Base-by-base conservation (phyloP, 306 rosid species). In the Trifolium dubium region DNA sequence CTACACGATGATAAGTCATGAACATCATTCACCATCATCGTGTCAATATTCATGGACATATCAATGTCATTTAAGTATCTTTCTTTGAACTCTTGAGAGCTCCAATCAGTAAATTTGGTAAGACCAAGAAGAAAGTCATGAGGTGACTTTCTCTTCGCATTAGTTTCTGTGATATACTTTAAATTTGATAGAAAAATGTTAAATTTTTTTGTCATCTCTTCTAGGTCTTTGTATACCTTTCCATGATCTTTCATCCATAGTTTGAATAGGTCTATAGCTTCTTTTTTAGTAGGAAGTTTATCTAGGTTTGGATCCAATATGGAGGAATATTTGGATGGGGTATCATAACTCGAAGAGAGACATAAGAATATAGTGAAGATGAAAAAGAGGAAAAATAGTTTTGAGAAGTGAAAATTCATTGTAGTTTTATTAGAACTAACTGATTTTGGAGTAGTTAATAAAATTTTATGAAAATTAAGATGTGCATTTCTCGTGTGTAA, bases 31-130 rank as follows among this genome's bases (percentile, higher is more conserved):
- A 14, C 17, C 56, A 77, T 12, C 63, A 71, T 73, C 34, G 43
- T 49, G 71, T 10, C 8, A 6, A 0, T 28, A 50, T 59, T 0
- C 2, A 2, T 47, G 5, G 83, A 35, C 64, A 73, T 51, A 6
- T 23, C 34, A 56, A 54, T 1, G 11, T 41, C 15, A 0, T 41
- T 50, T 10, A 72, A 72, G 32, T 54, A 78, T 10, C 8, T 28
- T 37, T 11, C 77, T 82, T 70, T 60, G 30, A 87, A 73, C 80
- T 85, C 90, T 15, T 75, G 51, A 8, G 71, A 71, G 35, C 88
- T 89, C 88, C 78, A 47, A 67, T 87, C 87, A 3, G 88, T 81
- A 78, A 87, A 89, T 61, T 69, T 41, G 73, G 79, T 89, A 56
- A 85, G 29, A 46, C 95, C 89, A 50, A 85, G 47, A 47, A 65